Evolutionary conservation across 140 eudicot genomes (phyloP), one percentile per base, ranked within the genome.

Genomic region (Oenanthe javanica): DNA sequence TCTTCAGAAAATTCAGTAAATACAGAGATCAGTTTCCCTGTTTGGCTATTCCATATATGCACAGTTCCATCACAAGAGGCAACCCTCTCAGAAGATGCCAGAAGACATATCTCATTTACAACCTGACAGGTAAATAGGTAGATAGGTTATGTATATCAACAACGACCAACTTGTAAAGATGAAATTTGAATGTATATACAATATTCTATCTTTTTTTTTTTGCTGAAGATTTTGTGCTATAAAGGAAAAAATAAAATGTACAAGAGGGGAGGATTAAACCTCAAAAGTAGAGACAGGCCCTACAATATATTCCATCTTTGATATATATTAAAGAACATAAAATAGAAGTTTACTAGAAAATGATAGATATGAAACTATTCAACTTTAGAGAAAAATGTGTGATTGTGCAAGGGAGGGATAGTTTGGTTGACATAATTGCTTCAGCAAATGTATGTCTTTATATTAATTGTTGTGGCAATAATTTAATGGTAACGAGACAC

Each of bases 11-110:
- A 78, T 86, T 95, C 99, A 82, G 90, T 77, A 87, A 92, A 90
- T 23, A 92, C 82, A 76, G 90, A 95, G 74, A 95, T 77, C 77
- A 77, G 80, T 85, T 91, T 92, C 59, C 97, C 97, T 2, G 93
- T 87, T 82, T 92, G 96, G 81, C 90, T 88, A 80, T 91, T 89
- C 99, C 99, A 95, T 73, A 95, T 79, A 83, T 95, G 99, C 81
- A 95, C 90, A 40, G 97, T 92, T 73, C 99, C 99, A 81, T 95
- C 99, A 86, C 99, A 95, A 69, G 99, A 95, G 86, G 99, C 97
- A 57, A 76, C 88, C 85, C 96, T 89, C 78, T 87, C 97, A 51
- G 89, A 75, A 77, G 92, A 88, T 54, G 87, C 77, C 38, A 95
- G 85, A 82, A 84, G 83, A 83, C 92, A 85, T 18, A 95, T 86